Evolutionary conservation across 176 grass and related monocot genomes (phyloP), one percentile per base, ranked within the genome.

Genomic region (Raddia guianensis): DNA sequence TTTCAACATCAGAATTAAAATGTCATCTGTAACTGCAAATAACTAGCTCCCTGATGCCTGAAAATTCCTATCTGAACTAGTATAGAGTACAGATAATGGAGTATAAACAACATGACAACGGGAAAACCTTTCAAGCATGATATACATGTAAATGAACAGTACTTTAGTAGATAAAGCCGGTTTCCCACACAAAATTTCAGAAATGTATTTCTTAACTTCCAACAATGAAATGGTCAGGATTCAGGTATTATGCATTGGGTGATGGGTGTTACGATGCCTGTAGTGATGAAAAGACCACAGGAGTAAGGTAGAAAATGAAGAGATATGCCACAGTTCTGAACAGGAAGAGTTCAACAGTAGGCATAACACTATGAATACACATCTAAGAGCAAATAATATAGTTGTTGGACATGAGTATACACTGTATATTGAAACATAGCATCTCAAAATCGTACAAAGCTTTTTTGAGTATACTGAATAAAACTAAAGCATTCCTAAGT

Each of bases 401-500:
- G 32, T 50, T 52, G 48, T 5, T 66, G 9, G 35, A 35, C 27
- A 52, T 12, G 16, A 19, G 2, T 50, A 64, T 50, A 64, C 9
- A 62, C 37, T 64, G 32, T 1, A 78, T 9, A 49, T 6, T 19
- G 65, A 8, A 58, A 45, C 63, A 5, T 58, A 21, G 55, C 19
- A 32, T 57, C 52, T 57, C 64, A 80, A 34, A 58, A 70, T 13
- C n/a, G 16, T 8, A 12, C n/a, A 66, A 12, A 13, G 21, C 6
- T n/a, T n/a, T 55, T 20, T 21, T 43, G 3, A 37, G 46, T 33
- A 14, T 16, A 66, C 66, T 53, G 61, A 42, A 66, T 53, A 5
- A 53, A 78, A 64, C 48, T 59, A 47, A 79, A 56, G 34, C 42
- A 68, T 21, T 16, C 2, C 46, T 13, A 85, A 43, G 35, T 61